Base-by-base conservation (phyloP, 164 flowering plant genomes). In the Echeveria elegans region DNA sequence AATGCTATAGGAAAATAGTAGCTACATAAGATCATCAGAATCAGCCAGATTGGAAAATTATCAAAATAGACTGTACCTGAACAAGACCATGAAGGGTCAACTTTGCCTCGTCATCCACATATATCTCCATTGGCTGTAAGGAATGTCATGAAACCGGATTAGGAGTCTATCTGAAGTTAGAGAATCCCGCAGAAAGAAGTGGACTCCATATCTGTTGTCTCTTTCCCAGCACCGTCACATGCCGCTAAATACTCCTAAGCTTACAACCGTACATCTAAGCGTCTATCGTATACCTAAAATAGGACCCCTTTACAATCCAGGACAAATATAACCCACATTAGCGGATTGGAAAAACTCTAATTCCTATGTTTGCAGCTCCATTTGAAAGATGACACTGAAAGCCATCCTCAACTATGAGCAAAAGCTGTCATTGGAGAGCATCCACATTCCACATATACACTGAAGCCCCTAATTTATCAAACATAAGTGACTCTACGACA, bases 91-190 rank as follows among this genome's bases (percentile, higher is more conserved):
- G 99, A 12, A 95, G 85, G 70, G 99, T 95, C 83, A 95, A 76
- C 82, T 95, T 95, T 63, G 99, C 97, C 72, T 95, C 99, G 64
- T 93, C 98, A 38, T 95, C 99, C 41, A 95, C 99, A 82, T 95
- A 95, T 65, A 95, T 95, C 80, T 95, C 99, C 99, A 95, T 95
- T 14, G 99, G 99, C 99, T 95, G 99, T 77, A 89, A 89, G 74
- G 83, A 84, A 87, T 72, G 78, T 76, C 83, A 90, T 30, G 83
- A 82, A 72, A 83, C 85, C 79, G 78, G 64, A 79, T 86, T 85
- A 88, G 87, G 74, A 10, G 76, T 77, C 80, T 79, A 76, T 85
- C 76, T 76, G 84, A 87, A 78, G 6, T 76, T 81, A 81, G 69
- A 72, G 82, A 81, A 83, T 79, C 90, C 85, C 85, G 72, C 74